Base-by-base conservation (phyloP, 257 asterid species). In the Cinchona pubescens region DNA sequence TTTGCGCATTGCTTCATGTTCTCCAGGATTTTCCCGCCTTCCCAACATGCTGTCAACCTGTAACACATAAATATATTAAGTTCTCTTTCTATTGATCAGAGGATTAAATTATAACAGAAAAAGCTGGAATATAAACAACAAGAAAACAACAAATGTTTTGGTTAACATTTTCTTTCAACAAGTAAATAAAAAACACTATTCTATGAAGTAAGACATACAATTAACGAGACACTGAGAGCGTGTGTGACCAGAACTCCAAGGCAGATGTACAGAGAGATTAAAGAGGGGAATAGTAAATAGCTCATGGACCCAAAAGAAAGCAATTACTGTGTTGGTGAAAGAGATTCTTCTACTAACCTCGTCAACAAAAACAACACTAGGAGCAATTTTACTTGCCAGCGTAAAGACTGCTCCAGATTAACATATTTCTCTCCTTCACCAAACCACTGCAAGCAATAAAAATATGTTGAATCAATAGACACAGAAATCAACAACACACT, bases 41-140 rank as follows among this genome's bases (percentile, higher is more conserved):
- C 98, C 98, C 76, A 93, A 79, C 98, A 93, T 93, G 84, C 97
- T 93, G 87, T 93, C 98, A 49, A 93, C 97, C 98, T 93, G 67
- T 18, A 72, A 72, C 38, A 38, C 38, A 38, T 4, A 8, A 56
- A 66, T n/a, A 70, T 19, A 72, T 1, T 27, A 48, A 7, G 23
- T 43, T 25, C 19, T 30, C 46, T 46, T 29, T 21, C 21, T 21
- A 68, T 7, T 15, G 23, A 18, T 43, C 16, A 55, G 23, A 37
- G 48, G 69, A 58, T 70, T 48, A 53, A 67, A 48, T 64, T 59
- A 72, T 25, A 40, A 18, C 29, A n/a, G 55, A 45, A 12, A 46
- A 66, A n/a, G 61, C 37, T 5, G 21, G 30, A n/a, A 0, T 12
- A 38, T 37, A 70, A 23, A 18, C 35, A 21, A 23, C 18, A 35